phyloP scores from a whole-genome alignment of 2,329 filamentous ascomycete genomes.

The Neonectria neomacrospora region DNA sequence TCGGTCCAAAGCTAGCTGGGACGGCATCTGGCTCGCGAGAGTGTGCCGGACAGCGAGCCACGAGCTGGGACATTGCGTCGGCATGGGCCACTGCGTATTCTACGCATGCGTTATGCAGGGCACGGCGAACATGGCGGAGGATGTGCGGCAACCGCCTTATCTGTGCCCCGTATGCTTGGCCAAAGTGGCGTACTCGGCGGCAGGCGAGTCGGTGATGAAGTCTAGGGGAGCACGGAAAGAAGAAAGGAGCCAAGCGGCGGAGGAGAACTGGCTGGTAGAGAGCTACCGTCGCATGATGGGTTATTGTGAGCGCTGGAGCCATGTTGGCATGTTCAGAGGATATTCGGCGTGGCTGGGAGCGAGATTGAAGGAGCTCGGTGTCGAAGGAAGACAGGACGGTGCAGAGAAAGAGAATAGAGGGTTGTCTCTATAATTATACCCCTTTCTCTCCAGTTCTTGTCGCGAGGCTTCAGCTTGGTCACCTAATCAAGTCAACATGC shows the following conservation, averaged over 20 bases:
- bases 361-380: slow-evolving; percentile 7
- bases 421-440: not conserved
- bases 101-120: slow-evolving; percentile 74
- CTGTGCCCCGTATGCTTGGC: slow-evolving; percentile 68
- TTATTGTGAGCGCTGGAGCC: slow-evolving; percentile 55
- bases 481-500: not conserved
- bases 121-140: slow-evolving; percentile 65
- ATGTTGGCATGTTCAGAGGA: slow-evolving; percentile 58
- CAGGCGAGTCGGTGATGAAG: slow-evolving; percentile 34
- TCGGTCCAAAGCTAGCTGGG: slow-evolving; percentile 40
- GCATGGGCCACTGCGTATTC: slow-evolving; percentile 72
- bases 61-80: slow-evolving; percentile 75
- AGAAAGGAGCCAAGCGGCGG: slow-evolving; percentile 1
- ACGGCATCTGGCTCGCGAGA: slow-evolving; percentile 66
- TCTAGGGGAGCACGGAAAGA: not conserved
- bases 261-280: slow-evolving; percentile 51
- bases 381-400: not conserved
- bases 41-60: slow-evolving; percentile 69
- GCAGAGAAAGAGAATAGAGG: not conserved
- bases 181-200: slow-evolving; percentile 55
- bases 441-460: not conserved
- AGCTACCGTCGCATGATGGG: slow-evolving; percentile 42
- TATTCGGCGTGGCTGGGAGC: slow-evolving; percentile 56
- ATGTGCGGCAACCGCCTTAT: slow-evolving; percentile 71
- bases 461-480: not conserved